phyloP scores from a whole-genome alignment of 768 basidiomycete species.

The Mycena kentingensis region DNA sequence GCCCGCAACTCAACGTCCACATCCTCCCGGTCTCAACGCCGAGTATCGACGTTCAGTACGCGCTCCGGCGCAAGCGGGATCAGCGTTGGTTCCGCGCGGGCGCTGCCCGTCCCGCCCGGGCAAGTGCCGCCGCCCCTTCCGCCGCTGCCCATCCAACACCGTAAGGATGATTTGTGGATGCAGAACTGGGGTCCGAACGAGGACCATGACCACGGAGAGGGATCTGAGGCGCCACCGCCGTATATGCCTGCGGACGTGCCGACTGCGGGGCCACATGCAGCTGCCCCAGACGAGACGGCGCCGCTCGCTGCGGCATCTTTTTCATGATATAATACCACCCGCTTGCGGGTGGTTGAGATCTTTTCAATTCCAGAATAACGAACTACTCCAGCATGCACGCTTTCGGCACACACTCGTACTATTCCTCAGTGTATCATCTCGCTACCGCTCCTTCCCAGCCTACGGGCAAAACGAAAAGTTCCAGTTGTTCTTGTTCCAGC shows the following conservation, averaged over 20 bases:
- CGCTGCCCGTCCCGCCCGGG: constrained; percentile 17
- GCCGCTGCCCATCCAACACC: constrained; percentile 5
- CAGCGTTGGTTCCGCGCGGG: neutral
- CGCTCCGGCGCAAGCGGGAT: constrained; percentile 13
- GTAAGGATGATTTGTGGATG: constrained; percentile 18
- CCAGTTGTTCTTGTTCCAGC: too few relatives aligned
- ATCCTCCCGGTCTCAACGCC: constrained; percentile 3
- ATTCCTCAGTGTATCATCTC: too few relatives aligned
- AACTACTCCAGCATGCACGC: too few relatives aligned
- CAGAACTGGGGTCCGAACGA: constrained; percentile 13
- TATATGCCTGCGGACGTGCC: constrained; percentile 3
- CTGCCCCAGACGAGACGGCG: constrained; percentile 13
- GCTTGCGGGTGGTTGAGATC: too few relatives aligned
- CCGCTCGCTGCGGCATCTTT: too few relatives aligned
- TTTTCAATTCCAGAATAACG: too few relatives aligned
- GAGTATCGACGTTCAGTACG: constrained; percentile 17
- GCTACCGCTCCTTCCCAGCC: too few relatives aligned
- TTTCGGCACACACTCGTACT: too few relatives aligned
- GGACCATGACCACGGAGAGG: neutral
- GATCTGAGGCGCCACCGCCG: constrained; percentile 21
- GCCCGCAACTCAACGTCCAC: too few relatives aligned
- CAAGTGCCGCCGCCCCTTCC: constrained; percentile 9
- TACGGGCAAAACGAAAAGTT: neutral
- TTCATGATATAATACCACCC: too few relatives aligned
- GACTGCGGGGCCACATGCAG: constrained; percentile 7